Evolutionary conservation across 1,139 yeast species (phyloP).

Genomic region (Debaryomycetaceae sp.): DNA sequence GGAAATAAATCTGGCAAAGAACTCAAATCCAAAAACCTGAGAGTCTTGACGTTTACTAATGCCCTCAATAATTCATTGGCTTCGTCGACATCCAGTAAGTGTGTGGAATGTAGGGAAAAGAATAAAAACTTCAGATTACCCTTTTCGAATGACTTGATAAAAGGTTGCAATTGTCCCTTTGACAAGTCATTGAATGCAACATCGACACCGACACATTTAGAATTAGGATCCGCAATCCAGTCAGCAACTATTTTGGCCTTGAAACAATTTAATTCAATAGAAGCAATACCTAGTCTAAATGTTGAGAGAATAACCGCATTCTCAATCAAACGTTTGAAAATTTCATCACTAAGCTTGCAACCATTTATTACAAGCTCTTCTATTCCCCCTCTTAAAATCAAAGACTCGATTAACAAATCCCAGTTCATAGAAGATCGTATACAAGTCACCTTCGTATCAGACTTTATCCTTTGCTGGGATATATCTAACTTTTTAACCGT

Average conservation of each 20-base stretch:
- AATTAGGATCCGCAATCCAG: constrained; percentile 56
- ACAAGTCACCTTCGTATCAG: constrained; percentile 42
- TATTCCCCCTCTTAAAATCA: constrained; percentile 63
- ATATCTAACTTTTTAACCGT: constrained; percentile 68
- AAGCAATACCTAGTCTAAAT: constrained; percentile 73
- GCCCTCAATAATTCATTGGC: constrained; percentile 50
- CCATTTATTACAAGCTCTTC: constrained; percentile 86
- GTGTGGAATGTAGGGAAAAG: constrained; percentile 72
- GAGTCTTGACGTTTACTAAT: constrained; percentile 49
- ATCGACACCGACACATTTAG: constrained; percentile 76
- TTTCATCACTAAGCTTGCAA: constrained; percentile 55
- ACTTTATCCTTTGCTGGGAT: constrained; percentile 67
- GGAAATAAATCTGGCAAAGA: constrained; percentile 75
- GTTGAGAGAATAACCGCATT: constrained; percentile 55
- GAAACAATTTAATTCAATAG: constrained; percentile 56
- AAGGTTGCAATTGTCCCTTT: constrained; percentile 48
- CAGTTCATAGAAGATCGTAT: constrained; percentile 74
- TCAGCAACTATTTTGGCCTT: constrained; percentile 56
- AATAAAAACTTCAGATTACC: constrained; percentile 46
- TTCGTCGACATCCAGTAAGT: constrained; percentile 52
- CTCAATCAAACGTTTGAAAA: constrained; percentile 49
- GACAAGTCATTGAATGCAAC: constrained; percentile 77
- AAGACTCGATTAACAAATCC: constrained; percentile 60
- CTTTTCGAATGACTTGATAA: constrained; percentile 41
- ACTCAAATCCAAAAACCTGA: constrained; percentile 76